phyloP scores from a whole-genome alignment of 2,329 filamentous ascomycete species.

The Cryphonectria japonica region DNA sequence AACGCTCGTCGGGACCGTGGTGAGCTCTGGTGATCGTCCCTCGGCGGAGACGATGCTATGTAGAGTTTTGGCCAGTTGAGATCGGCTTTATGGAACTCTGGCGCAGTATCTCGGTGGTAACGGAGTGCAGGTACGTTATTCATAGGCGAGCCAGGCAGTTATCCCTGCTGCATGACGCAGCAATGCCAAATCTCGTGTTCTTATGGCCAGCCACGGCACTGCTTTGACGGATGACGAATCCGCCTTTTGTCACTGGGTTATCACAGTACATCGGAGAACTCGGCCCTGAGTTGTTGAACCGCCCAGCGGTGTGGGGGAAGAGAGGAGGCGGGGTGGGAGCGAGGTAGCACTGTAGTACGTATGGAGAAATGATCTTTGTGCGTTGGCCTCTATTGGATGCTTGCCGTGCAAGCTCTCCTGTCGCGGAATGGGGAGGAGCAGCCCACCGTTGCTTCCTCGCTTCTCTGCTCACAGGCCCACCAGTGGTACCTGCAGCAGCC shows the following conservation, averaged over 20 bases:
- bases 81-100: not conserved
- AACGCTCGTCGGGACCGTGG: not conserved
- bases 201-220: not conserved
- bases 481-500: too few relatives aligned
- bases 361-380: not conserved
- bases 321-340: not conserved
- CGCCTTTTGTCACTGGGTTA: not conserved
- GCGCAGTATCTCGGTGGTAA: not conserved
- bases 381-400: not conserved
- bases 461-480: too few relatives aligned
- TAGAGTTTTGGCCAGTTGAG: not conserved
- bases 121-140: not conserved
- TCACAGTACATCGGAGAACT: not conserved
- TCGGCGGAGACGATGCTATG: not conserved
- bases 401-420: too few relatives aligned
- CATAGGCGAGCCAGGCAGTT: not conserved
- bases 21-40: not conserved
- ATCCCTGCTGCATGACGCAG: not conserved
- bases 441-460: too few relatives aligned
- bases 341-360: not conserved
- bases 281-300: not conserved
- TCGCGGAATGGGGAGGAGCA: too few relatives aligned
- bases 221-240: constrained; percentile 3
- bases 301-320: too few relatives aligned
- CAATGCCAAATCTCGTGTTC: not conserved